Evolutionary conservation across 208 protist species (phyloP).

Genomic region (Trichomonas vaginalis): DNA sequence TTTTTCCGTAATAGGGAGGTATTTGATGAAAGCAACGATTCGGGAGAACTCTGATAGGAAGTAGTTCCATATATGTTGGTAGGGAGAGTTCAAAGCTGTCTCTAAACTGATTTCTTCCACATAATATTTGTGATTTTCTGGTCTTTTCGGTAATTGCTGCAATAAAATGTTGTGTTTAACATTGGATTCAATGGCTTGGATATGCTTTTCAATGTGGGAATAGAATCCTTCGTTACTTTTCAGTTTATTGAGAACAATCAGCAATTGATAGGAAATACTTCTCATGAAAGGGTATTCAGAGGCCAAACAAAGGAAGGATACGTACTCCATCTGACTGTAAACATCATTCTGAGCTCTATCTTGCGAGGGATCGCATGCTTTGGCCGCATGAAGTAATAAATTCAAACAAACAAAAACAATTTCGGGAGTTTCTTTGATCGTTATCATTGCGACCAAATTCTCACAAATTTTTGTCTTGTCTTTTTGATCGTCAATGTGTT

Average conservation of each 20-base stretch:
- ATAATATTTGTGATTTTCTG: not conserved
- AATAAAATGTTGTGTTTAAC: not conserved
- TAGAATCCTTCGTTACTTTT: not conserved
- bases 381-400: not conserved
- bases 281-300: not conserved
- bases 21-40: not conserved
- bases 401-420: not conserved
- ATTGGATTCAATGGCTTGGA: not conserved
- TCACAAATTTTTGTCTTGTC: not conserved
- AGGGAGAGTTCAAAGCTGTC: not conserved
- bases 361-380: not conserved
- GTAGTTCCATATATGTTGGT: not conserved
- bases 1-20: not conserved
- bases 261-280: not conserved
- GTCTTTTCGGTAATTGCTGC: not conserved
- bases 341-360: not conserved
- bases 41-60: not conserved
- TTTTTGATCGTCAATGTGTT: not conserved
- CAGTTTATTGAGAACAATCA: not conserved
- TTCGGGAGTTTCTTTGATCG: not conserved
- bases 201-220: not conserved
- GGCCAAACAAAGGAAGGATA: not conserved
- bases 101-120: not conserved
- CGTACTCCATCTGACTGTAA: not conserved
- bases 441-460: not conserved